A percentile compares a stretch with the other conserved stretches of the same genome.
Conservation (phyloP, 2,329 filamentous ascomycete species). For the Colletotrichum sp. region DNA sequence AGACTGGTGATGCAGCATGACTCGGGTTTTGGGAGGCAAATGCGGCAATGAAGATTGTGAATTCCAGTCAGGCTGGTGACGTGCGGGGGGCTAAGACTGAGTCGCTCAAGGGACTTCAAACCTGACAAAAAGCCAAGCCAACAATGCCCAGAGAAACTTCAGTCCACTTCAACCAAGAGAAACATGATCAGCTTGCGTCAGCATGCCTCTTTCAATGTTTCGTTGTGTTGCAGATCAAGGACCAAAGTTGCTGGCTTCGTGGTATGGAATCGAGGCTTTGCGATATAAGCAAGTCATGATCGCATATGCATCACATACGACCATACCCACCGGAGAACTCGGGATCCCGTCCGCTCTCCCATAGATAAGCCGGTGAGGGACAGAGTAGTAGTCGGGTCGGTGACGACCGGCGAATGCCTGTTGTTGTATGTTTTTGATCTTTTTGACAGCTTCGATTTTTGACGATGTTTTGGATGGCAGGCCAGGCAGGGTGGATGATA, state of each 20-base stretch:
- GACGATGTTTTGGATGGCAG: neutral
- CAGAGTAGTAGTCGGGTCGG: neutral
- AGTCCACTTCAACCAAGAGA: neutral
- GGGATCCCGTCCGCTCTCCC: neutral
- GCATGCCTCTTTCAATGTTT: neutral
- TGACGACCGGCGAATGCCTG: neutral
- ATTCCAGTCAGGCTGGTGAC: neutral
- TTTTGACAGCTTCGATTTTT: neutral
- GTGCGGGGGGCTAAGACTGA: neutral
- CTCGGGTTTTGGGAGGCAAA: neutral
- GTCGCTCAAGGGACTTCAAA: neutral
- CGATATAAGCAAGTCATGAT: neutral
- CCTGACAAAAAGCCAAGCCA: neutral
- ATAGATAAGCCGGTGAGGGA: neutral
- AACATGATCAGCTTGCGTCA: neutral
- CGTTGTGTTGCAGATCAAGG: neutral
- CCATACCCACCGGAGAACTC: neutral
- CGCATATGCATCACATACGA: neutral
- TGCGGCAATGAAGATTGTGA: neutral
- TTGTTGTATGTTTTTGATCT: neutral
- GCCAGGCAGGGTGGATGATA: neutral
- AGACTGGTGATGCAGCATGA: neutral
- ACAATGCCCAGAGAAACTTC: neutral
- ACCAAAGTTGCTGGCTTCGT: neutral
- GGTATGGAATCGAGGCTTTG: neutral